Evolutionary conservation across 495 filamentous ascomycete species (phyloP), one percentile per base, ranked within the genome.

Genomic region (Parathielavia hyrcaniae): DNA sequence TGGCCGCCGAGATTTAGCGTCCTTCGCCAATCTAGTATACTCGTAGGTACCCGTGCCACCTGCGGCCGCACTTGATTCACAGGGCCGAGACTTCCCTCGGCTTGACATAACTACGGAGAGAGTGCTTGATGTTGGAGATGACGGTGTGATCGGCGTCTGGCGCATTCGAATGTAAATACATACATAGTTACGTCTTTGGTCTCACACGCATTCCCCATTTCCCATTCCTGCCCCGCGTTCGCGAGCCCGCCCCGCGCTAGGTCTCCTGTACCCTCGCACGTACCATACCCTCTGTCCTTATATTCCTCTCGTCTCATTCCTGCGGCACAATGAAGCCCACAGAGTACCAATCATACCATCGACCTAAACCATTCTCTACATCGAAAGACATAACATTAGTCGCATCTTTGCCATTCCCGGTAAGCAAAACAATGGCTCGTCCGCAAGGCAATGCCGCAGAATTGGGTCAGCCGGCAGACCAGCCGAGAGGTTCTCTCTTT

Each of bases 331-430:
- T 43, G 40, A 1, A 43, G 7, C 40, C 40, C 1, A 43, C 40
- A 43, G 40, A 43, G 40, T 19, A 43, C 40, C 40, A 43, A 43
- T 43, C 40, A 43, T 43, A 1, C 40, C 40, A 43, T 43, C 40
- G 7, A 43, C 40, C 17, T 8, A 43, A 8, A 43, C 40, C 40
- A 8, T 43, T 8, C 40, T 43, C 40, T 43, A 43, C n/a, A 43
- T 43, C 40, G 40, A 43, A 43, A 43, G 40, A 43, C 40, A 43
- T n/a, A n/a, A n/a, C n/a, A n/a, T n/a, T 43, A 43, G 40, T 43
- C 40, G 40, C 14, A 43, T 43, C 40, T 43, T 43, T 5, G 7
- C 40, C 1, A 14, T 43, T 14, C 7, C 14, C 10, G 40, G n/a
- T 2, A 43, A 16, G 40, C 40, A 43, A 43, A 2, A 43, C 40